phyloP scores from a whole-genome alignment of 352 stramenopile genomes.

The Globisporangium irregulare region DNA sequence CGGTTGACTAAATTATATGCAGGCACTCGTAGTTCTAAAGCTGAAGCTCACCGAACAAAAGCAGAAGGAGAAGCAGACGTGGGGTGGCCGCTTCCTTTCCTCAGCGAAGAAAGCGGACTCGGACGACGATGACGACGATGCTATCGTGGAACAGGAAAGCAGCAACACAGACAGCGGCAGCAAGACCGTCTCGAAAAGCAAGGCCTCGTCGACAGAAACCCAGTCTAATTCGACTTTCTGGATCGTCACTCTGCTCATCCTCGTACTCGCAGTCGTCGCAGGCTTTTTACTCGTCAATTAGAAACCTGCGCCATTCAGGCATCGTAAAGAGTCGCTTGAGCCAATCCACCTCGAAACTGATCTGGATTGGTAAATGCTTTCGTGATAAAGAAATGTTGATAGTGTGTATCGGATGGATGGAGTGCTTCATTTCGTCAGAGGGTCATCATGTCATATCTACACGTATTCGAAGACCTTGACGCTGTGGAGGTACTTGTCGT shows the following conservation, averaged over 20 bases:
- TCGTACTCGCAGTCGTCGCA: conserved; percentile 31
- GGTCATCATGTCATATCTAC: conserved; percentile 4
- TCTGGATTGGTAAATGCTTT: not conserved
- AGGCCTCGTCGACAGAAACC: conserved; percentile 4
- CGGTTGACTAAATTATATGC: conserved; percentile 16
- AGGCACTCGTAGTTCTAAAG: conserved; percentile 45
- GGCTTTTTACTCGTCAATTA: conserved; percentile 25
- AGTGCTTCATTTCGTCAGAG: too few species aligned
- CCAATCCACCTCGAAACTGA: not conserved
- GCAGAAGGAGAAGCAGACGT: conserved; percentile 65
- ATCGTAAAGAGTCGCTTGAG: not conserved
- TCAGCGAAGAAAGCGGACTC: conserved; percentile 6
- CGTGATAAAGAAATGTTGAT: not conserved
- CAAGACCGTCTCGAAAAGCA: not conserved
- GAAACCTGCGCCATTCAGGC: not conserved
- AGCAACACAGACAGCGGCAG: not conserved
- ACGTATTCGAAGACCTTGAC: conserved; percentile 81
- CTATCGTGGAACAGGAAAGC: not conserved
- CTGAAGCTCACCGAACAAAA: conserved; percentile 49
- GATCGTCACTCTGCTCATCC: conserved; percentile 37
- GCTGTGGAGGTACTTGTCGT: conserved; percentile 78
- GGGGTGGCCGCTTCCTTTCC: conserved; percentile 52
- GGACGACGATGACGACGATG: conserved; percentile 31
- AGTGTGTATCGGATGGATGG: too few species aligned
- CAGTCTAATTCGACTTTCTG: conserved; percentile 26